These are phyloP conservation scores for Leccinum solheimii DNA, from an alignment of 1,284 basidiomycete species.

Conservation along the genomic window DNA sequence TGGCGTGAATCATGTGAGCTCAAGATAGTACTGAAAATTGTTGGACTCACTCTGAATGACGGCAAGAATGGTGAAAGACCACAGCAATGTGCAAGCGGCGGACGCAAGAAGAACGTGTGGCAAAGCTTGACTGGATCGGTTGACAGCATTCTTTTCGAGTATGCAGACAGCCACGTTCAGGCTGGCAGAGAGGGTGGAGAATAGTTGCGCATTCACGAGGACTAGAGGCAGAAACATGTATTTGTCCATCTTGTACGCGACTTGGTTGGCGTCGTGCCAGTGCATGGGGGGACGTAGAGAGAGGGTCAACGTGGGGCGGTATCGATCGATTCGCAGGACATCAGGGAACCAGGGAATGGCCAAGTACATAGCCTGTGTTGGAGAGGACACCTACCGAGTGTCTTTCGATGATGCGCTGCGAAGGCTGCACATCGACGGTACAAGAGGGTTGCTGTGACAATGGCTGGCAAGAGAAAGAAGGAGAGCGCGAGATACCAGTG, in stretches of 20 bases:
- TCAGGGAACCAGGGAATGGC: conserved; percentile 35
- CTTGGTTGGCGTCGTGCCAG: background rate
- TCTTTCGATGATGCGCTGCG: conserved; percentile 4
- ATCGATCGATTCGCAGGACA: background rate
- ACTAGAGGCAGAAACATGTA: conserved; percentile 8
- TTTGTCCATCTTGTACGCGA: conserved; percentile 1
- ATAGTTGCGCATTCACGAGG: conserved; percentile 25
- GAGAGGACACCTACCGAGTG: conserved; percentile 27
- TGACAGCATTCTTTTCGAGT: background rate
- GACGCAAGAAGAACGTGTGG: conserved; percentile 18
- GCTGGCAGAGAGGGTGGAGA: conserved; percentile 26
- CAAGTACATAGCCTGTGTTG: conserved; percentile 32
- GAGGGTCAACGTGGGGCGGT: conserved; percentile 2
- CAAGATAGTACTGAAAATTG: background rate
- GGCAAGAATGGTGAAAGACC: conserved; percentile 25
- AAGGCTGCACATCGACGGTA: conserved; percentile 1
- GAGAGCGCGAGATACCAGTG: conserved; percentile 25
- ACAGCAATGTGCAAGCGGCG: conserved; percentile 25
- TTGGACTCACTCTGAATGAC: conserved; percentile 27
- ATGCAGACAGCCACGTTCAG: conserved; percentile 21
- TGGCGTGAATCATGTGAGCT: conserved; percentile 2
- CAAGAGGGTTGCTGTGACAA: conserved; percentile 9
- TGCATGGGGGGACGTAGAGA: conserved; percentile 1
- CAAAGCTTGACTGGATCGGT: background rate
- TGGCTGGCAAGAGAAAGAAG: conserved; percentile 20